phyloP scores from a whole-genome alignment of 768 basidiomycete genomes.

The Rubroboletus satanas region DNA sequence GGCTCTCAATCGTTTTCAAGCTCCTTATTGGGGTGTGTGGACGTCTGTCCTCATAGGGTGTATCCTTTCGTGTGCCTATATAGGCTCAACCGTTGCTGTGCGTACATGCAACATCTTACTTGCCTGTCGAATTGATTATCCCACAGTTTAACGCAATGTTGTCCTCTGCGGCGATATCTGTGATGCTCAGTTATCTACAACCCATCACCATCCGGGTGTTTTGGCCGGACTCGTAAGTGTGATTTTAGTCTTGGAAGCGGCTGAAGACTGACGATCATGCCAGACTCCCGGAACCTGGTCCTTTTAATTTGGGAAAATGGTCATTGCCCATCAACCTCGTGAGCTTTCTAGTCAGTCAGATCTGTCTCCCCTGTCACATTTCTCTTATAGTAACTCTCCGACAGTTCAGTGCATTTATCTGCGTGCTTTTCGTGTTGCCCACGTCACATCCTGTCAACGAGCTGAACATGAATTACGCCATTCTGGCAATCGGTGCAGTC shows the following conservation, averaged over 20 bases:
- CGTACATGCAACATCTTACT: slow-evolving; percentile 15
- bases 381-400: not conserved
- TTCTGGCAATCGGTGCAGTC: slow-evolving; percentile 49
- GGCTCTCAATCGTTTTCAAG: slow-evolving; percentile 49
- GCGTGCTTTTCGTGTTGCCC: slow-evolving; percentile 52
- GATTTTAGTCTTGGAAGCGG: not conserved
- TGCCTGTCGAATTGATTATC: not conserved
- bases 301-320: slow-evolving; percentile 50
- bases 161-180: slow-evolving; percentile 53
- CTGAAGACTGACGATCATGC: not conserved
- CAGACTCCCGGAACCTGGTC: slow-evolving; percentile 46
- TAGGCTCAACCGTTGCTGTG: slow-evolving; percentile 53
- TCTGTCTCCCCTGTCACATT: not conserved
- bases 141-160: slow-evolving; percentile 51
- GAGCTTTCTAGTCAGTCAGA: slow-evolving; percentile 40
- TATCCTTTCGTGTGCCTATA: slow-evolving; percentile 54
- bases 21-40: slow-evolving; percentile 55
- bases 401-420: slow-evolving; percentile 52
- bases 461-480: slow-evolving; percentile 56
- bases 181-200: slow-evolving; percentile 56
- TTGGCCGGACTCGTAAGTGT: slow-evolving; percentile 48
- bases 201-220: slow-evolving; percentile 57
- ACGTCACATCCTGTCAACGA: slow-evolving; percentile 49
- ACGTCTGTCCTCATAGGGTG: slow-evolving; percentile 50
- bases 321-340: slow-evolving; percentile 50